Evolutionary conservation across 2,329 filamentous ascomycete genomes (phyloP), one percentile per base, ranked within the genome.

Genomic region (Diaporthe sp.): DNA sequence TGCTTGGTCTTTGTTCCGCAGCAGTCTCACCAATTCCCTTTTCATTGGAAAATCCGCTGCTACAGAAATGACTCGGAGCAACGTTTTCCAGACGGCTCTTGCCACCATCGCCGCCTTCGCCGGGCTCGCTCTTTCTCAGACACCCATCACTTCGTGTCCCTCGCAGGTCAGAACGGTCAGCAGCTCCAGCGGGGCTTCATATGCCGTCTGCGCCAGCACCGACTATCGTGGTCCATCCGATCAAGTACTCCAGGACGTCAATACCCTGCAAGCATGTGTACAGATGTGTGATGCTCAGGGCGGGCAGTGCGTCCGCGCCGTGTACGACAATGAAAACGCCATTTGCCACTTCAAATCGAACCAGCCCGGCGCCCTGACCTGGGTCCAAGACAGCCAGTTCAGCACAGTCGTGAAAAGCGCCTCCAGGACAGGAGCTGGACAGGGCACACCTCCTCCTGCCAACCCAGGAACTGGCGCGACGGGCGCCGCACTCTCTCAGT

Each of bases 341-440:
- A 51, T 66, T 9, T 66, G 63, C n/a, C 63, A 66, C 63, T 37
- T 66, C 63, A 66, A 66, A 25, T 66, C 63, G 22, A 66, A 66
- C 30, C 63, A 66, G 22, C 44, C 63, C 44, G 63, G 63, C 9
- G 44, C 44, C 44, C 63, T 66, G 19, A 66, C 63, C 22, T 66
- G 63, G 63, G 63, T 66, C n/a, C 63, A 51, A 22, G 42, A 66
- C 44, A 51, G 30, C 30, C 30, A 51, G 32, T 66, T 66, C 15
- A 66, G 22, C 63, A 27, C 63, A 25, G 51, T 66, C 32, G 63
- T 51, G 44, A 66, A 42, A 15, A 39, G 44, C 63, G 19, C 6
- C 30, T 37, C 63, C 22, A 25, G 63, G 22, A n/a, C 63, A n/a
- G 44, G 61, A 19, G 44, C 61, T n/a, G 61, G 61, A 17, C 27